Conservation (phyloP, 805 yeast species). For the Metschnikowia peoriensis region DNA sequence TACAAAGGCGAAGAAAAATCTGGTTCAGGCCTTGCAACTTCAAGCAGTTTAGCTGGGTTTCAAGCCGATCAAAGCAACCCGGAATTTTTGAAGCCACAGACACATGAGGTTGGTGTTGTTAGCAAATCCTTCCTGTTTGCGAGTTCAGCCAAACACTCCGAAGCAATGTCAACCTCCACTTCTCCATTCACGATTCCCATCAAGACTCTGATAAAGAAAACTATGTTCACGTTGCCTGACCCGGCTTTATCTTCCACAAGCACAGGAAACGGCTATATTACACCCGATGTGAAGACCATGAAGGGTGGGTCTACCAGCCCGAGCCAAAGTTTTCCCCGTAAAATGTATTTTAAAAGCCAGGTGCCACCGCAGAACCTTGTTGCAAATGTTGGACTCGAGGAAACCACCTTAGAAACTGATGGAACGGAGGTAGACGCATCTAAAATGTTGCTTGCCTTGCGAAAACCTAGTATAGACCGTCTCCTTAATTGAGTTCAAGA, state of each 20-base stretch:
- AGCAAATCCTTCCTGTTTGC: constrained; percentile 7
- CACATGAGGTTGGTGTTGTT: background rate
- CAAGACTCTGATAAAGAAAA: constrained; percentile 18
- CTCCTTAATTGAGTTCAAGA: constrained; percentile 29
- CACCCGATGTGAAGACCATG: background rate
- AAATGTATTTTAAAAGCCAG: constrained; percentile 31
- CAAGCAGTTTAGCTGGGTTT: background rate
- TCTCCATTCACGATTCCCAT: constrained; percentile 30
- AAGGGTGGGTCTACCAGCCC: background rate
- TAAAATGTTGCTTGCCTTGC: constrained; percentile 36
- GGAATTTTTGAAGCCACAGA: background rate
- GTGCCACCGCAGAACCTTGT: constrained; percentile 26
- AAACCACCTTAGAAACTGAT: background rate
- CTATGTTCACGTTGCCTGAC: constrained; percentile 36
- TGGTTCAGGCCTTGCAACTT: background rate
- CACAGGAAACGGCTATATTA: background rate
- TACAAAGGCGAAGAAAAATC: constrained; percentile 9
- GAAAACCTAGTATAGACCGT: constrained; percentile 42
- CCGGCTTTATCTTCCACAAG: constrained; percentile 27
- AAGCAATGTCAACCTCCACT: constrained; percentile 20
- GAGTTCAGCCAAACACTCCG: background rate
- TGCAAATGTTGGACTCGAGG: constrained; percentile 19
- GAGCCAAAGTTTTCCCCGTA: constrained; percentile 20
- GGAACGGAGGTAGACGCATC: constrained; percentile 27
- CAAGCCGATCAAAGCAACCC: background rate